phyloP scores from a whole-genome alignment of 2,329 filamentous ascomycete genomes.

The Aspergillus sclerotialis region DNA sequence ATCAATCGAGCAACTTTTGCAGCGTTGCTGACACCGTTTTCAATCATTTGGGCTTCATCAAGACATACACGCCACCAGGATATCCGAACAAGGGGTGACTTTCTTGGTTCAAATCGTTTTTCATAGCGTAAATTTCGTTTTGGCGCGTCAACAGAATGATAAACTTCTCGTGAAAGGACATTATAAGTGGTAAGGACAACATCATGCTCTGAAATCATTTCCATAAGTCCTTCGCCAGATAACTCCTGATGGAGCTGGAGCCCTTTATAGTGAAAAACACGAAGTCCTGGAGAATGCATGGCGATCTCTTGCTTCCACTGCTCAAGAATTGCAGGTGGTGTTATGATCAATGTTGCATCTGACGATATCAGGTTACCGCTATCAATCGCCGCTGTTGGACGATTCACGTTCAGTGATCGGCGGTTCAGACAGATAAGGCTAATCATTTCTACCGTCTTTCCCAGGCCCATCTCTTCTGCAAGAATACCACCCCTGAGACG shows the following conservation, averaged over 20 bases:
- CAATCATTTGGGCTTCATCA: conserved; percentile 78
- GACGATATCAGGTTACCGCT: conserved; percentile 31
- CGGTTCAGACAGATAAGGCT: conserved; percentile 38
- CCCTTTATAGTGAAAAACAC: conserved; percentile 52
- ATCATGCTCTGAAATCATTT: conserved; percentile 44
- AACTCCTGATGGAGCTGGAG: conserved; percentile 33
- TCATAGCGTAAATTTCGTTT: conserved; percentile 60
- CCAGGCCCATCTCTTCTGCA: conserved; percentile 46
- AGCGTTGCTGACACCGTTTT: conserved; percentile 77
- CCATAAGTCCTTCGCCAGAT: conserved; percentile 36
- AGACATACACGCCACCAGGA: conserved; percentile 79
- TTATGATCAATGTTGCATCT: conserved; percentile 56
- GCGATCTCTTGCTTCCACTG: conserved; percentile 58
- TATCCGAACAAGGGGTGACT: conserved; percentile 71
- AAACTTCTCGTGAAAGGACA: conserved; percentile 70
- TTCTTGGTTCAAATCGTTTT: conserved; percentile 58
- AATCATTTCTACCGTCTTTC: conserved; percentile 46
- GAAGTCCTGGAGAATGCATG: conserved; percentile 50
- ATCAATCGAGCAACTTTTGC: conserved; percentile 73
- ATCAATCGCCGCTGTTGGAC: conserved; percentile 9
- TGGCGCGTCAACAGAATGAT: conserved; percentile 66
- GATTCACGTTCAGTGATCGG: conserved; percentile 12
- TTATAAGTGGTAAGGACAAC: conserved; percentile 59
- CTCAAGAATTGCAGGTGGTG: conserved; percentile 53
- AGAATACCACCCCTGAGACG: conserved; percentile 39